Percentiles rank a stretch among this genome's conserved stretches.
These are phyloP conservation scores for Larix kaempferi DNA, from an alignment of 75 land plant species.

Conservation along the genomic window DNA sequence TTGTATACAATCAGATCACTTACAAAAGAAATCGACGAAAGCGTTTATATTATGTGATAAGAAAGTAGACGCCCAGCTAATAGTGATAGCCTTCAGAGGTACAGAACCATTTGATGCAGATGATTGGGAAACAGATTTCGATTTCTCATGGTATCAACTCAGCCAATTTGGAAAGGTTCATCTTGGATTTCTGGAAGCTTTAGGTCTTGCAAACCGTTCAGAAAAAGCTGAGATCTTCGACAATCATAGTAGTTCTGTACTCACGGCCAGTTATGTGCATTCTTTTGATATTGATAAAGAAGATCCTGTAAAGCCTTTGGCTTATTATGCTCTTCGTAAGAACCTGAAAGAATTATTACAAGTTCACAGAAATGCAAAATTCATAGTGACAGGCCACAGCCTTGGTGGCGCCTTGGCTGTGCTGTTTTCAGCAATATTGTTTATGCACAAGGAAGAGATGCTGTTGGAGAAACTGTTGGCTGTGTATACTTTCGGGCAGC, in stretches of 20 bases:
- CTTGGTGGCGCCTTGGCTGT: constrained; percentile 69
- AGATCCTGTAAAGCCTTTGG: constrained; percentile 4
- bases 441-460: constrained; percentile 28
- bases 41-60: constrained; percentile 63
- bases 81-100: constrained; percentile 77
- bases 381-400: constrained; percentile 64
- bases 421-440: constrained; percentile 40
- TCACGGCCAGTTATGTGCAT: not conserved
- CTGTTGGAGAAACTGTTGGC: constrained; percentile 39
- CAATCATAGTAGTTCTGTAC: not conserved
- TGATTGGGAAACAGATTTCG: constrained; percentile 68
- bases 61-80: constrained; percentile 24
- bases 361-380: constrained; percentile 29
- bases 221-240: not conserved
- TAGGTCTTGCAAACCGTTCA: constrained; percentile 30
- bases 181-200: constrained; percentile 52
- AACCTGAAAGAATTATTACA: constrained; percentile 22
- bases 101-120: constrained; percentile 66
- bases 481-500: constrained; percentile 68
- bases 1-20: constrained; percentile 24
- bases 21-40: constrained; percentile 36
- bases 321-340: constrained; percentile 35
- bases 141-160: constrained; percentile 60
- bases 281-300: not conserved
- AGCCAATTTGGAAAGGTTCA: constrained; percentile 39